Conservation (phyloP, 768 basidiomycete species). For the Termitomyces sp. region DNA sequence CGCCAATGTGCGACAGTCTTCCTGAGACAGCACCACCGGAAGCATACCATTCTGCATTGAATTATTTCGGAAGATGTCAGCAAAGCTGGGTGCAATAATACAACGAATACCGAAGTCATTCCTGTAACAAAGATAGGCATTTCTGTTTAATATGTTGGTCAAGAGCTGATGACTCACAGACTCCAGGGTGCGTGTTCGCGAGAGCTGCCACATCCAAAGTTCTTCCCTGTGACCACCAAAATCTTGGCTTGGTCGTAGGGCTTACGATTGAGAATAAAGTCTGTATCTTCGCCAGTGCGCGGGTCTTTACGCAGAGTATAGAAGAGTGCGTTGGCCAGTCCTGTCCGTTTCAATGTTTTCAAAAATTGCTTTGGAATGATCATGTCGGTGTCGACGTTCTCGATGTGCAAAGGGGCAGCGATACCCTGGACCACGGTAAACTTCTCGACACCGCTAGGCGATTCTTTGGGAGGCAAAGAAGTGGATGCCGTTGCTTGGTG, state of each 20-base stretch:
- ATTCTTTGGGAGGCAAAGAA: conserved; percentile 36
- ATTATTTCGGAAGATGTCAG: conserved; percentile 88
- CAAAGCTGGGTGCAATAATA: conserved; percentile 85
- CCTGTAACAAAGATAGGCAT: conserved; percentile 30
- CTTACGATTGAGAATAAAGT: conserved; percentile 80
- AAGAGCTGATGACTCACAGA: conserved; percentile 46
- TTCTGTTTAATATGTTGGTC: background rate
- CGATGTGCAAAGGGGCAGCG: conserved; percentile 74
- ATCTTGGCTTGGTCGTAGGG: conserved; percentile 77
- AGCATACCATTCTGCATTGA: conserved; percentile 95
- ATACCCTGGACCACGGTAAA: conserved; percentile 73
- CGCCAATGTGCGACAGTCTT: conserved; percentile 67
- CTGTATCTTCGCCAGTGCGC: conserved; percentile 73
- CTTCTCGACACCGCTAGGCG: conserved; percentile 50
- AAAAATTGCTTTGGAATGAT: conserved; percentile 94
- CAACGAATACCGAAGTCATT: conserved; percentile 90
- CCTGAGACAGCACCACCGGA: conserved; percentile 67
- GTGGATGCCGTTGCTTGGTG: conserved; percentile 28
- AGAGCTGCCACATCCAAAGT: conserved; percentile 91
- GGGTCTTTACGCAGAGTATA: conserved; percentile 76
- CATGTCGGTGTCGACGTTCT: conserved; percentile 91
- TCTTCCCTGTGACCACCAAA: conserved; percentile 79
- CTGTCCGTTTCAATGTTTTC: conserved; percentile 89
- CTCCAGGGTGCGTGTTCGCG: conserved; percentile 91
- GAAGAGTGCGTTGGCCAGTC: conserved; percentile 81